Evolutionary conservation across 345 rosid species (phyloP), one percentile per base, ranked within the genome.

Genomic region (Carallia brachiata): DNA sequence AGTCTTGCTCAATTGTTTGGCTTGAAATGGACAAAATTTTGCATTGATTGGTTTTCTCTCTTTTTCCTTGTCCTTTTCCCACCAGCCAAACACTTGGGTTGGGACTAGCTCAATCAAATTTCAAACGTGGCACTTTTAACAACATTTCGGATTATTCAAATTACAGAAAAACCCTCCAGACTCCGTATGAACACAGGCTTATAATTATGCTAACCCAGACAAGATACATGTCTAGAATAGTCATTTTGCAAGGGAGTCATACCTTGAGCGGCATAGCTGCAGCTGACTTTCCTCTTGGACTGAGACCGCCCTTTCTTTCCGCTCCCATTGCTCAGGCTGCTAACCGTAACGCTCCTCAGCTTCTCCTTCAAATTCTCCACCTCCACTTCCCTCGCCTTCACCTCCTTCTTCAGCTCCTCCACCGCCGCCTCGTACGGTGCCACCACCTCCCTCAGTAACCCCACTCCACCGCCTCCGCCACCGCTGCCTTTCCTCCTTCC

Each of bases 341-440:
- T 31, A 44, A 44, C 5, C 4, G 65, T 73, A 1, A 64, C 75
- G 32, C 63, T 76, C 64, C 78, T 82, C 56, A 90, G 75, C 83
- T 85, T 91, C 86, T 94, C 96, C 88, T 82, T 89, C 66, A 91
- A 75, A 72, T 80, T 91, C 79, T 82, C 92, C 52, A 91, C 87
- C 82, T 91, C 98, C 52, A 50, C 77, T 37, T 82, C 87, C 75
- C 84, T 88, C 7, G 78, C 77, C 77, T 91, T 94, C 70, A 83
- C 87, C 66, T 91, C 96, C 84, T 73, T 91, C 90, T 84, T 87
- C 81, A 94, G 73, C 71, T 91, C 98, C 61, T 87, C 95, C 75
- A 91, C 81, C 23, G 85, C 90, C 8, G 96, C 98, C 75, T 94
- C 96, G 50, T 94, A 94, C 44, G 98, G 96, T 63, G 97, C 98